Evolutionary conservation across 2,329 filamentous ascomycete genomes (phyloP).

Genomic region (Pestalotiopsis sp.): DNA sequence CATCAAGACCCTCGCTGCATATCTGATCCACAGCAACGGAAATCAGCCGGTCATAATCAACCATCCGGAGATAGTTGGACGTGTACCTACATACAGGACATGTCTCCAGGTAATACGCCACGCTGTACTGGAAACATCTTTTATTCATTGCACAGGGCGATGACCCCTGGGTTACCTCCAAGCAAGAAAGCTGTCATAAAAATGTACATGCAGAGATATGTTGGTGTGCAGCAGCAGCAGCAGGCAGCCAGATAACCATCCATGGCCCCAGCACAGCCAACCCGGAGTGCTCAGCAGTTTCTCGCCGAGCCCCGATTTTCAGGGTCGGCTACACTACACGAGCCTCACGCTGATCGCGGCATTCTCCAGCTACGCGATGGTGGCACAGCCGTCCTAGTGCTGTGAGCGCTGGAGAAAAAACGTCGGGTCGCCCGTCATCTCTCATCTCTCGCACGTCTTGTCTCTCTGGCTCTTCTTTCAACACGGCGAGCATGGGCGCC

Average conservation of each 20-base stretch:
- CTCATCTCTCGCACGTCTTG: neutral
- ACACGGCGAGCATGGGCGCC: neutral
- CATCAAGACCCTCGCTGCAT: conserved; percentile 2
- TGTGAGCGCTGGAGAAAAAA: neutral
- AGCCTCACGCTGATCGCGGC: conserved; percentile 17
- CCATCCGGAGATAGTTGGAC: neutral
- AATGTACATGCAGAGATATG: neutral
- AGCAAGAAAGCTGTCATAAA: neutral
- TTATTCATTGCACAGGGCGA: neutral
- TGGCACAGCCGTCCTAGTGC: conserved; percentile 14
- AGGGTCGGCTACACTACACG: neutral
- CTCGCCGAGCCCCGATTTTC: conserved; percentile 4
- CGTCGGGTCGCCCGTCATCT: conserved; percentile 12
- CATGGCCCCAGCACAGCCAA: neutral
- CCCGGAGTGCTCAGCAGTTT: neutral
- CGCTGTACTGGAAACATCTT: neutral
- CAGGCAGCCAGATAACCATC: neutral
- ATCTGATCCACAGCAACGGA: conserved; percentile 1
- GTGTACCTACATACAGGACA: neutral
- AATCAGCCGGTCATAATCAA: conserved; percentile 4
- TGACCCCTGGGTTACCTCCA: neutral
- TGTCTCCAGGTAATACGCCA: neutral
- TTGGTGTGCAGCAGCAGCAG: neutral
- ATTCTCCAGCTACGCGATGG: conserved; percentile 15
- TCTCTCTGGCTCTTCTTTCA: neutral